Evolutionary conservation across 768 basidiomycete species (phyloP).

Genomic region (Amanita molliuscula): DNA sequence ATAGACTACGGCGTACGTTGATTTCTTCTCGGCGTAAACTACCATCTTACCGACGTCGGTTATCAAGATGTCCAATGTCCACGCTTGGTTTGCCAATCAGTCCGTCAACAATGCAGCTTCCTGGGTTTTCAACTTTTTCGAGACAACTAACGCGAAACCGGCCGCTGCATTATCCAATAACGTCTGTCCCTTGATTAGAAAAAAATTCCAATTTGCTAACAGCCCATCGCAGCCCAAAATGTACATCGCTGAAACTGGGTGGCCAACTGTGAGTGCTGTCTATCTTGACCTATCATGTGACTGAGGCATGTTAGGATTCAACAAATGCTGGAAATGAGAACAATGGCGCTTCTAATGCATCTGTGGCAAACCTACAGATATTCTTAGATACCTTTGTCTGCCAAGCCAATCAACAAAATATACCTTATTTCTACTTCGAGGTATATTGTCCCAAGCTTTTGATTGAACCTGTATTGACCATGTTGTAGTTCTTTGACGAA

Average conservation of each 20-base stretch:
- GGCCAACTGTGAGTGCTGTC: slow-evolving; percentile 46
- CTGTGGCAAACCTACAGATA: slow-evolving; percentile 39
- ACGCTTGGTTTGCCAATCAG: slow-evolving; percentile 86
- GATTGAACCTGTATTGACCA: background rate
- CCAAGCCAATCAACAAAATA: slow-evolving; percentile 64
- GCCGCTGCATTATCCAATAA: slow-evolving; percentile 54
- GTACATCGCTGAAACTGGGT: slow-evolving; percentile 91
- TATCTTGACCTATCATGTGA: background rate
- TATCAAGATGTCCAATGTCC: slow-evolving; percentile 78
- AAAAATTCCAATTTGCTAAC: background rate
- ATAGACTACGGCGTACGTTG: slow-evolving; percentile 61
- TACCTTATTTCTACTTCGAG: slow-evolving; percentile 86
- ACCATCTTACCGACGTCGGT: background rate
- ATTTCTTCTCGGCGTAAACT: background rate
- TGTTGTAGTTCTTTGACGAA: slow-evolving; percentile 61
- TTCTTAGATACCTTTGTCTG: slow-evolving; percentile 91
- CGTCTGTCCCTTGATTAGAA: slow-evolving; percentile 10
- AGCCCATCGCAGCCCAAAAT: slow-evolving; percentile 40
- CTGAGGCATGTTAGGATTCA: slow-evolving; percentile 31
- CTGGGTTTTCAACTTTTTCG: slow-evolving; percentile 80
- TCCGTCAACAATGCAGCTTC: slow-evolving; percentile 58
- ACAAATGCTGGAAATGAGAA: slow-evolving; percentile 42
- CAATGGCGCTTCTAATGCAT: slow-evolving; percentile 62
- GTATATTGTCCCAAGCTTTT: slow-evolving; percentile 20
- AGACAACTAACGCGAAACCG: slow-evolving; percentile 50